These are phyloP conservation scores for Penicillium ucsense DNA, from an alignment of 495 filamentous ascomycete genomes.

Conservation along the genomic window DNA sequence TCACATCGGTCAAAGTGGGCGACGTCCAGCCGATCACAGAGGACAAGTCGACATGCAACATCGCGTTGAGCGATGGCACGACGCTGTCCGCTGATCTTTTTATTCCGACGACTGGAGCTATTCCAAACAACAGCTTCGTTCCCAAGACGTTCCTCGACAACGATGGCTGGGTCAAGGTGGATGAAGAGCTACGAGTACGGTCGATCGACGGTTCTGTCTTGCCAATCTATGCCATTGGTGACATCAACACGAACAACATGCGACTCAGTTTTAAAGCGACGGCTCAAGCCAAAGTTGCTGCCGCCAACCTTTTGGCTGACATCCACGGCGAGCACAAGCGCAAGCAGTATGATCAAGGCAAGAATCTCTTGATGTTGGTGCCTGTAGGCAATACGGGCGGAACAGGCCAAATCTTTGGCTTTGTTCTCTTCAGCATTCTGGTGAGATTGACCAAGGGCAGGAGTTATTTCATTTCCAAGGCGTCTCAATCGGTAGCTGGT, in stretches of 20 bases:
- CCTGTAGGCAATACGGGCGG: constrained; percentile 37
- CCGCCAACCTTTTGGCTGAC: constrained; percentile 25
- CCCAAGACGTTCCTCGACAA: constrained; percentile 38
- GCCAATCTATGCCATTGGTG: constrained; percentile 29
- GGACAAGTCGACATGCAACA: constrained; percentile 10
- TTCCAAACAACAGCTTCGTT: constrained; percentile 54
- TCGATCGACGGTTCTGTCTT: constrained; percentile 7
- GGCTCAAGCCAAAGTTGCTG: constrained; percentile 21
- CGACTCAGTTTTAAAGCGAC: constrained; percentile 20
- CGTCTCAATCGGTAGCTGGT: constrained; percentile 6
- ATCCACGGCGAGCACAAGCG: constrained; percentile 15
- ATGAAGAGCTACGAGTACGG: constrained; percentile 43
- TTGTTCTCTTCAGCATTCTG: constrained; percentile 32
- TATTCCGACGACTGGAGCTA: constrained; percentile 50
- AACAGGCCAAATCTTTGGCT: constrained; percentile 40
- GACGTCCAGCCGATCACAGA: constrained; percentile 5
- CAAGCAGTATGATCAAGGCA: constrained; percentile 14
- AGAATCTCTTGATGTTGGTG: constrained; percentile 25
- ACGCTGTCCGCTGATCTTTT: constrained; percentile 45
- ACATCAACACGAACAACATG: constrained; percentile 27
- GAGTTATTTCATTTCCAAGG: constrained; percentile 28
- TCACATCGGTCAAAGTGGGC: constrained; percentile 13
- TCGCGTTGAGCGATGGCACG: constrained; percentile 35
- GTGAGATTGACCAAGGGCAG: constrained; percentile 39
- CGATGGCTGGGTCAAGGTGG: constrained; percentile 43